phyloP scores from a whole-genome alignment of 2,329 filamentous ascomycete genomes.

The Aspergillus terreus region DNA sequence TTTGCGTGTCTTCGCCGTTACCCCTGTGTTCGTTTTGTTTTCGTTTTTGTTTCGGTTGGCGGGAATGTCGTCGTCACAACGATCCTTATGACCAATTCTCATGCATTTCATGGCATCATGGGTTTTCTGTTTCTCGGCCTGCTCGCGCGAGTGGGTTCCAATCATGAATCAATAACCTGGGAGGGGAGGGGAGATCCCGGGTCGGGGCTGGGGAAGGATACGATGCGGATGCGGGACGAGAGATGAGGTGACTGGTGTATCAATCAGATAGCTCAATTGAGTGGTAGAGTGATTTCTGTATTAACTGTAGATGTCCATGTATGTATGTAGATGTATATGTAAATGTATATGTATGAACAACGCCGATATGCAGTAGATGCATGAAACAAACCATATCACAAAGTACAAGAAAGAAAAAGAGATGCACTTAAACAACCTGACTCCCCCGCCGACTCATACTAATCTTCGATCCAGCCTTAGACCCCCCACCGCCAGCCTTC shows the following conservation, averaged over 20 bases:
- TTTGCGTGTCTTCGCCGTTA: slow-evolving; percentile 21
- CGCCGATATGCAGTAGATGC: slow-evolving; percentile 13
- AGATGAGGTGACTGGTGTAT: not conserved
- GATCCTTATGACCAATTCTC: slow-evolving; percentile 36
- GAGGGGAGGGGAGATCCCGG: not conserved
- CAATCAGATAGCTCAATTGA: not conserved
- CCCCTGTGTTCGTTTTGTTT: slow-evolving; percentile 14
- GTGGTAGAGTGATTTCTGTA: not conserved
- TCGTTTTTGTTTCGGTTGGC: slow-evolving; percentile 21
- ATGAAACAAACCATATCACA: slow-evolving; percentile 13
- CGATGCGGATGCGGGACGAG: not conserved
- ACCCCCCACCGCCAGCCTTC: slow-evolving; percentile 26
- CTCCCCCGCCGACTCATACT: slow-evolving; percentile 28
- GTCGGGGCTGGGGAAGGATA: not conserved
- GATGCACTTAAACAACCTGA: slow-evolving; percentile 20
- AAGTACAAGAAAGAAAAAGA: slow-evolving; percentile 2
- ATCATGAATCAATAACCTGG: slow-evolving; percentile 10
- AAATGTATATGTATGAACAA: not conserved
- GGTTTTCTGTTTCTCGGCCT: not conserved
- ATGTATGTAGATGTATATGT: not conserved
- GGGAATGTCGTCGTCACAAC: slow-evolving; percentile 33
- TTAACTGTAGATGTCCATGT: not conserved
- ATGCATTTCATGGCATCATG: slow-evolving; percentile 37
- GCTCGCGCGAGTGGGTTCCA: slow-evolving; percentile 18
- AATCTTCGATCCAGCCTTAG: slow-evolving; percentile 22